Evolutionary conservation across 768 basidiomycete species (phyloP).

Genomic region (Collybiopsis luxurians): DNA sequence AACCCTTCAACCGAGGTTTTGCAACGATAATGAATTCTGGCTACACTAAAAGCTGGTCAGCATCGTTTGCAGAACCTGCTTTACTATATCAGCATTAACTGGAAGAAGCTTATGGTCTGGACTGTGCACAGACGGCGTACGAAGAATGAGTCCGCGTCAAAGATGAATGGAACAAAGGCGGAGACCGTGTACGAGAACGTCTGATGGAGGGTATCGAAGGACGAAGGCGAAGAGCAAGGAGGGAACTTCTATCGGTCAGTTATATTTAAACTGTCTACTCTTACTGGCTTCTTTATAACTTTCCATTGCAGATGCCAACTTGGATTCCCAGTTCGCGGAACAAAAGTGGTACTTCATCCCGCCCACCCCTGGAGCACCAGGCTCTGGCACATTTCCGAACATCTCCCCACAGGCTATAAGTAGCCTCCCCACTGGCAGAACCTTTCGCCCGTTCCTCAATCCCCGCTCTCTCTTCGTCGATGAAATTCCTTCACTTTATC

Average conservation of each 20-base stretch:
- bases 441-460: conserved; percentile 68
- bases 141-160: conserved; percentile 80
- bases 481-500: conserved; percentile 84
- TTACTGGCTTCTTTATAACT: too few species aligned
- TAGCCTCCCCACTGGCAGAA: conserved; percentile 63
- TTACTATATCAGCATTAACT: conserved; percentile 60
- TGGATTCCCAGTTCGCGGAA: conserved; percentile 77
- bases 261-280: too few species aligned
- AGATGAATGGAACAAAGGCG: conserved; percentile 77
- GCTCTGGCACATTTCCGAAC: conserved; percentile 37
- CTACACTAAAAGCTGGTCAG: too few species aligned
- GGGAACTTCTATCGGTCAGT: conserved; percentile 72
- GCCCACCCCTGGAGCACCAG: conserved; percentile 48
- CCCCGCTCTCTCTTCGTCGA: conserved; percentile 85
- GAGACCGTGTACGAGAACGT: conserved; percentile 69
- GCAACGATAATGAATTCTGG: too few species aligned
- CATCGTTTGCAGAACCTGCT: too few species aligned
- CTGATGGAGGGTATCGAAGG: too few species aligned
- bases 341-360: conserved; percentile 78
- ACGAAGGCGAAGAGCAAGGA: conserved; percentile 70
- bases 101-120: conserved; percentile 68
- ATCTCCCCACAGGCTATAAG: conserved; percentile 25
- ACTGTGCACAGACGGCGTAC: conserved; percentile 66
- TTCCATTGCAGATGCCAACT: conserved; percentile 51
- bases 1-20: too few species aligned